These are phyloP conservation scores for Alternaria viburni DNA, from an alignment of 2,329 filamentous ascomycete species.

Conservation along the genomic window DNA sequence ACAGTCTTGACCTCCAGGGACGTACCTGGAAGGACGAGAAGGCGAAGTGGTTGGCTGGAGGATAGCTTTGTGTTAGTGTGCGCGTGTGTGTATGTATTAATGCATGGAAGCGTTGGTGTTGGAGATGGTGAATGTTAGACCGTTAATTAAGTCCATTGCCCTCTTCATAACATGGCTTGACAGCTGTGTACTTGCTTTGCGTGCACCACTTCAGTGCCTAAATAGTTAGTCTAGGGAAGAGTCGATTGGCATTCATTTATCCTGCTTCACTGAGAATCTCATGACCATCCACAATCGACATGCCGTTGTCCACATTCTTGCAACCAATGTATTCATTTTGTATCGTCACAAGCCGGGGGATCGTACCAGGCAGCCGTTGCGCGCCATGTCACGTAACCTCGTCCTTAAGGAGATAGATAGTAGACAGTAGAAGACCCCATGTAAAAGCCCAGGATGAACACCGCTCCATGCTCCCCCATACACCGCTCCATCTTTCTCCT, in stretches of 20 bases:
- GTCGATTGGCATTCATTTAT: constrained; percentile 7
- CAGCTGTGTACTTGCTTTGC: background rate
- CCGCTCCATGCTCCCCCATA: constrained; percentile 41
- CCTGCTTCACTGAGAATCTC: background rate
- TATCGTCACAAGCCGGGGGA: constrained; percentile 48
- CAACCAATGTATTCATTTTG: constrained; percentile 49
- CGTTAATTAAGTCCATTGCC: background rate
- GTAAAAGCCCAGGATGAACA: constrained; percentile 49
- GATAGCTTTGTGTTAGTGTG: background rate
- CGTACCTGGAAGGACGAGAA: background rate
- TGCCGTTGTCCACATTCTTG: constrained; percentile 29
- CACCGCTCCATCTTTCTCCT: constrained; percentile 17
- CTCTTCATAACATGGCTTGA: background rate
- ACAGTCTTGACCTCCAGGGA: background rate
- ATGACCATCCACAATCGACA: background rate
- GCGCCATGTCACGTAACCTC: constrained; percentile 35
- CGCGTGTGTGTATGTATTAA: constrained; percentile 6
- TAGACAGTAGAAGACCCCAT: constrained; percentile 34
- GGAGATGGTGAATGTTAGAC: constrained; percentile 2
- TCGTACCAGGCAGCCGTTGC: constrained; percentile 37
- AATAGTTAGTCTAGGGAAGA: background rate
- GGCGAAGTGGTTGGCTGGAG: background rate
- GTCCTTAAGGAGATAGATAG: constrained; percentile 26
- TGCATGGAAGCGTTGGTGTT: constrained; percentile 23
- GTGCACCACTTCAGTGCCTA: background rate